phyloP scores from a whole-genome alignment of 164 flowering plant species.

The Annona squamosa region DNA sequence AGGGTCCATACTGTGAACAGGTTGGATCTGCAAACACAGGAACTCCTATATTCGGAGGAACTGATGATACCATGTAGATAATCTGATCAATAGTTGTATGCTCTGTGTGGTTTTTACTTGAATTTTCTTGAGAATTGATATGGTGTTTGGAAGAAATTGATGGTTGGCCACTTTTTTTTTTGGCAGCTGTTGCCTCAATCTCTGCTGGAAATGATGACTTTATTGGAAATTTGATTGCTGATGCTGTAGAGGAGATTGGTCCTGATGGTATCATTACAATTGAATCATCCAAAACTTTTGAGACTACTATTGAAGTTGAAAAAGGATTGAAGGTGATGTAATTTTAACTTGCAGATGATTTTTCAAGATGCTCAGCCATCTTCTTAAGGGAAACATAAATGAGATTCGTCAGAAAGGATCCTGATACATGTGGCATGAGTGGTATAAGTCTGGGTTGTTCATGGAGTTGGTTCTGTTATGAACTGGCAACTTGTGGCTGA shows the following conservation, averaged over 20 bases:
- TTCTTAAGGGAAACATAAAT: not conserved
- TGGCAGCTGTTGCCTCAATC: constrained; percentile 82
- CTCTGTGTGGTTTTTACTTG: not conserved
- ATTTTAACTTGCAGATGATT: not conserved
- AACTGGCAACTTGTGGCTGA: not conserved
- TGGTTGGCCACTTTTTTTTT: not conserved
- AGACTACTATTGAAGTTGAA: constrained; percentile 65
- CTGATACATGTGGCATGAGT: not conserved
- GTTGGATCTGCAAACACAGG: not conserved
- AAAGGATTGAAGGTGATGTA: constrained; percentile 84
- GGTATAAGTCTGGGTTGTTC: not conserved
- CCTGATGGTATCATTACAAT: constrained; percentile 78
- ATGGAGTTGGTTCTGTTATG: not conserved
- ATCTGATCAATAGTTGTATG: not conserved
- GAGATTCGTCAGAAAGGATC: not conserved
- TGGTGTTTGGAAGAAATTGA: constrained; percentile 1
- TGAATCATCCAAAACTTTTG: constrained; percentile 68
- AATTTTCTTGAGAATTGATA: not conserved
- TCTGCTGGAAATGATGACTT: constrained; percentile 93
- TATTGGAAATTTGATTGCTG: constrained; percentile 75
- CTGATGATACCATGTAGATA: not conserved
- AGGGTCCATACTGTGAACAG: not conserved
- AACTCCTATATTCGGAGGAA: not conserved
- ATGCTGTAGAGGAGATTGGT: constrained; percentile 77
- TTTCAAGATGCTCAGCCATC: not conserved